Base-by-base conservation (phyloP, 768 basidiomycete species). In the Mrakia blollopis region DNA sequence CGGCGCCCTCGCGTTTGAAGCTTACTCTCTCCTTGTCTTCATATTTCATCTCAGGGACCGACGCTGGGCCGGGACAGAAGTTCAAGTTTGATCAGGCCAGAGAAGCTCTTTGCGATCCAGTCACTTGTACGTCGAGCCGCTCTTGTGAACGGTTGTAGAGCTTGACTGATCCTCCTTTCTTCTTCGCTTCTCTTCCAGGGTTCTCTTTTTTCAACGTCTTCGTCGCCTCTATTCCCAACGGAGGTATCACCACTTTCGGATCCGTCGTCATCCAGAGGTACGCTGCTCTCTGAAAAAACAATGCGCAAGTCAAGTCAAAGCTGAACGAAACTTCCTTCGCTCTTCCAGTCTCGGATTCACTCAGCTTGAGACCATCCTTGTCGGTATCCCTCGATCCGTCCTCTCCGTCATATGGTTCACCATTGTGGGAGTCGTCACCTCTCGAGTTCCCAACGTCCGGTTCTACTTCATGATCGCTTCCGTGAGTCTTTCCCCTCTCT, bases 71-170 rank as follows among this genome's bases (percentile, higher is more conserved):
- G 78, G 71, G 68, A n/a, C 76, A 78, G 32, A 62, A 65, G 18
- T 80, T 79, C 77, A 74, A 79, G n/a, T 78, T 79, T 79, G 47
- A 62, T 16, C 81, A 81, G 62, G 80, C 79, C 14, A 50, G 35
- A 25, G 81, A 81, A 70, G 79, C 76, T 73, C 79, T 78, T 25
- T 37, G 10, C 2, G 80, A 80, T 60, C 79, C 80, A 0, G 79
- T 78, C 44, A 54, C 52, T 16, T 79, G 76, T 37, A 75, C 79
- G 2, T 62, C 60, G 30, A 41, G 11, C 39, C 39, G 39, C 11
- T n/a, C n/a, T n/a, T n/a, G n/a, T n/a, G n/a, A n/a, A n/a, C n/a
- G n/a, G n/a, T n/a, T n/a, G n/a, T n/a, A n/a, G n/a, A n/a, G n/a
- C n/a, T n/a, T n/a, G n/a, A n/a, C n/a, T n/a, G n/a, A n/a, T n/a